A percentile compares a stretch with the other conserved stretches of the same genome.
These are phyloP conservation scores for Xylariaceae sp. DNA, from an alignment of 2,329 filamentous ascomycete genomes.

Conservation along the genomic window DNA sequence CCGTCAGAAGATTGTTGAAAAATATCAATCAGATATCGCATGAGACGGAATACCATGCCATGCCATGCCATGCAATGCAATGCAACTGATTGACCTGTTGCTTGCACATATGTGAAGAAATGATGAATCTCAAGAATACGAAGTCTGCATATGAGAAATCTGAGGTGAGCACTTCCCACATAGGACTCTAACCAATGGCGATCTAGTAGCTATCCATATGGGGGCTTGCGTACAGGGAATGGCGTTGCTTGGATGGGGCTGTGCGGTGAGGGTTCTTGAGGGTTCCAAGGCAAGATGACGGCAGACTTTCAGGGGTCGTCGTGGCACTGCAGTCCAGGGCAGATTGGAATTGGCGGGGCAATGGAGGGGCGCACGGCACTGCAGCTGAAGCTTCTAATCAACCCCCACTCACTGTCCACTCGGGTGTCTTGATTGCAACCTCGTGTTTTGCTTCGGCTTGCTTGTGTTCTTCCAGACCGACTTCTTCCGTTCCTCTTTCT, in stretches of 20 bases:
- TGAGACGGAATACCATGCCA: too few species aligned
- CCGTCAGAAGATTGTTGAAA: too few species aligned
- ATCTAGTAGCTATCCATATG: constrained; percentile 6
- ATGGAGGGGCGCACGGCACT: constrained; percentile 14
- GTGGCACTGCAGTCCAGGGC: neutral
- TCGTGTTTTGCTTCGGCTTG: too few species aligned
- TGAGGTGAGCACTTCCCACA: too few species aligned
- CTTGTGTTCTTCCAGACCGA: too few species aligned
- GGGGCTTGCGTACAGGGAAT: neutral
- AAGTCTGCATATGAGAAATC: too few species aligned
- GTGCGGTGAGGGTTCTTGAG: constrained; percentile 9
- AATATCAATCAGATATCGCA: too few species aligned
- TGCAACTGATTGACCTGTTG: too few species aligned
- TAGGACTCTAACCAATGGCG: constrained; percentile 9
- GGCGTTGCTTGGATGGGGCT: constrained; percentile 10
- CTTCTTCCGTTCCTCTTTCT: too few species aligned
- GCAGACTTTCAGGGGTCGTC: constrained; percentile 8
- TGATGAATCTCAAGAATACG: too few species aligned
- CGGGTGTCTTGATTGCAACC: constrained; percentile 5
- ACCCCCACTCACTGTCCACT: constrained; percentile 8
- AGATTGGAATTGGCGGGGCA: constrained; percentile 12
- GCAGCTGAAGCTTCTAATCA: constrained; percentile 17
- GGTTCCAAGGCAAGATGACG: neutral
- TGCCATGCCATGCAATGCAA: too few species aligned
- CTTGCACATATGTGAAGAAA: too few species aligned